Base-by-base conservation (phyloP, 139 green algal species). In the Chlamydomonas asymmetrica region DNA sequence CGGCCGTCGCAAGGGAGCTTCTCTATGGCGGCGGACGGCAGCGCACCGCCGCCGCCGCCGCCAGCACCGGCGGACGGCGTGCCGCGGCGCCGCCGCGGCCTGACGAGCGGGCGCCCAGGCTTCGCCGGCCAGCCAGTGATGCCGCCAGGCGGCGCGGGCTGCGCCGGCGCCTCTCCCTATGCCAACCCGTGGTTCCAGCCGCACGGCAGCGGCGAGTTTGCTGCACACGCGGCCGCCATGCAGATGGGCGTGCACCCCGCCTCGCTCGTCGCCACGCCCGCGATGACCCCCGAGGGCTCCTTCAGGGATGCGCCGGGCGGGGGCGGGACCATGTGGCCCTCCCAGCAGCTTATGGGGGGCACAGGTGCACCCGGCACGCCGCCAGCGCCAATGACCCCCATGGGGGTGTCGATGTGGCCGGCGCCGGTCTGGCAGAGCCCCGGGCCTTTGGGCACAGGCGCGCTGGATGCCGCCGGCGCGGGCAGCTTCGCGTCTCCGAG, bases 281-380 rank as follows among this genome's bases (percentile, higher is more conserved):
- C n/a, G n/a, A n/a, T n/a, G n/a, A n/a, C n/a, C n/a, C n/a, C n/a
- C n/a, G n/a, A n/a, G n/a, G n/a, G 23, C 35, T 52, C 62, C 32
- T 43, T 77, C 1, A 77, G 59, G 23, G 59, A 59, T 43, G 70
- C 70, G 39, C 70, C 70, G 2, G 70, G 70, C 6, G 70, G 67
- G 70, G 67, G 66, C 56, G 37, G 29, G 29, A 52, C 68, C 25
- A 54, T 54, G 13, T 61, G 52, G 54, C 59, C 59, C 5, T 43
- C 32, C 31, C n/a, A n/a, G n/a, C n/a, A n/a, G n/a, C n/a, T n/a
- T n/a, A n/a, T n/a, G n/a, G n/a, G n/a, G n/a, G n/a, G n/a, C n/a
- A n/a, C n/a, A n/a, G n/a, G n/a, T n/a, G n/a, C n/a, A n/a, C n/a
- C n/a, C n/a, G n/a, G n/a, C n/a, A n/a, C n/a, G n/a, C n/a, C n/a